Conservation (phyloP, 352 stramenopile genomes). For the Phytophthora sp. region DNA sequence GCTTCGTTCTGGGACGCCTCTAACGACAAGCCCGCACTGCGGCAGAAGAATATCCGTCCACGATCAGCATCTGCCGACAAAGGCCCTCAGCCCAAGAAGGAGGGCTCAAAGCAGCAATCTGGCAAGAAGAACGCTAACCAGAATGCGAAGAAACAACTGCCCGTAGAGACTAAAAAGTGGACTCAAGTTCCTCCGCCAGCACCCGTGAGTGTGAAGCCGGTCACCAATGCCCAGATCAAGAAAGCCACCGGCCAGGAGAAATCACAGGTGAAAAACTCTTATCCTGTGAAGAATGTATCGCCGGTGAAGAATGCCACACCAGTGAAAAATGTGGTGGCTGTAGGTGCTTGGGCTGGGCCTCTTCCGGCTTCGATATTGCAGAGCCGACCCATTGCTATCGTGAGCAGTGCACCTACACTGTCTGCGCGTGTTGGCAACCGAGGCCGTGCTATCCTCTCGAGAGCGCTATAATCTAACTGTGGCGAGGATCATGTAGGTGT, state of each 20-base stretch:
- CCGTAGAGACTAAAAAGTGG: constrained; percentile 6
- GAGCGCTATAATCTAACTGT: neutral
- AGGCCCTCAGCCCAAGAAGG: constrained; percentile 1
- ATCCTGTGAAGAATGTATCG: constrained; percentile 1
- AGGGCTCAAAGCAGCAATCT: neutral
- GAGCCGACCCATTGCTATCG: constrained; percentile 6
- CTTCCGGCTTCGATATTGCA: neutral
- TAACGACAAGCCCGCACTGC: constrained; percentile 18
- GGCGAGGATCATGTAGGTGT: too few relatives aligned
- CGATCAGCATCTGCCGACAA: neutral
- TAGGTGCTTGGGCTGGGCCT: neutral
- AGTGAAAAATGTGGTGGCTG: neutral
- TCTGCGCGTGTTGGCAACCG: neutral
- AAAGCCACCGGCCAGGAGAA: constrained; percentile 2
- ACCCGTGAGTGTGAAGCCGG: constrained; percentile 2
- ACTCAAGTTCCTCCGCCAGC: constrained; percentile 14
- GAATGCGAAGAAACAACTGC: constrained; percentile 15
- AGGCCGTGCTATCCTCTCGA: neutral
- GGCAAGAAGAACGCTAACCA: constrained; percentile 10
- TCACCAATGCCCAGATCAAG: neutral
- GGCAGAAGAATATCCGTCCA: constrained; percentile 16
- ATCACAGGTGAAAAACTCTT: neutral
- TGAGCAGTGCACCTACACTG: neutral
- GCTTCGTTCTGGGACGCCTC: constrained; percentile 8
- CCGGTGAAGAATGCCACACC: constrained; percentile 7